These are phyloP conservation scores for Gautieria morchelliformis DNA, from an alignment of 768 basidiomycete species.

Conservation along the genomic window DNA sequence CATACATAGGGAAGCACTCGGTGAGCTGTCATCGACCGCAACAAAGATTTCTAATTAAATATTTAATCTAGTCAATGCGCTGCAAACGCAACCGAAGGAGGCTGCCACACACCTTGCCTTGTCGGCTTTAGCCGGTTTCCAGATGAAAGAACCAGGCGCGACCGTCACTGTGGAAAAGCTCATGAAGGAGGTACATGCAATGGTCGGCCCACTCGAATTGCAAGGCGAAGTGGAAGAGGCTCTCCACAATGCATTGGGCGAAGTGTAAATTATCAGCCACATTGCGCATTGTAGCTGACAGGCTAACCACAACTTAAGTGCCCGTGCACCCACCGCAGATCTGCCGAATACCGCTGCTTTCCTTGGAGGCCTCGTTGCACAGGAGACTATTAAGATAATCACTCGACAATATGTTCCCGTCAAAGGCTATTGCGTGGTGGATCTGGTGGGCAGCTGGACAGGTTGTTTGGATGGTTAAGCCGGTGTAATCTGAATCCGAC, in stretches of 20 bases:
- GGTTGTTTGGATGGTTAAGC: slow-evolving; percentile 27
- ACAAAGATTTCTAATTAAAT: not conserved
- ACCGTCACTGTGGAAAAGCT: slow-evolving; percentile 43
- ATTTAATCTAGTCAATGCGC: slow-evolving; percentile 28
- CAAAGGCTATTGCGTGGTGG: slow-evolving; percentile 74
- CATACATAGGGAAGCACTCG: slow-evolving; percentile 35
- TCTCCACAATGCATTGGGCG: slow-evolving; percentile 55
- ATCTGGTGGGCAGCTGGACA: slow-evolving; percentile 76
- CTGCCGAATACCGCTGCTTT: slow-evolving; percentile 91
- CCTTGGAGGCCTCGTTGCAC: slow-evolving; percentile 87
- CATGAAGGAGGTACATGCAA: slow-evolving; percentile 35
- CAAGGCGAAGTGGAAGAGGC: slow-evolving; percentile 33
- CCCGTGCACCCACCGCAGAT: slow-evolving; percentile 72
- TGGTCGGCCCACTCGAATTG: slow-evolving; percentile 42
- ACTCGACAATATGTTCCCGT: slow-evolving; percentile 93
- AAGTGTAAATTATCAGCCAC: slow-evolving; percentile 49
- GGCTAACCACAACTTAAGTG: slow-evolving; percentile 32
- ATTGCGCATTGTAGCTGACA: not conserved
- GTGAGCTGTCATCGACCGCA: slow-evolving; percentile 25
- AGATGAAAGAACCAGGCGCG: slow-evolving; percentile 16
- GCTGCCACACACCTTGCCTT: slow-evolving; percentile 64
- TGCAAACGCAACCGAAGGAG: slow-evolving; percentile 39
- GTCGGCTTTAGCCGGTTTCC: slow-evolving; percentile 41
- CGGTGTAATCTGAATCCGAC: not conserved
- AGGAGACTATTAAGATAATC: slow-evolving; percentile 95